These are phyloP conservation scores for Pichia sp. DNA, from an alignment of 1,139 yeast species.

Conservation along the genomic window DNA sequence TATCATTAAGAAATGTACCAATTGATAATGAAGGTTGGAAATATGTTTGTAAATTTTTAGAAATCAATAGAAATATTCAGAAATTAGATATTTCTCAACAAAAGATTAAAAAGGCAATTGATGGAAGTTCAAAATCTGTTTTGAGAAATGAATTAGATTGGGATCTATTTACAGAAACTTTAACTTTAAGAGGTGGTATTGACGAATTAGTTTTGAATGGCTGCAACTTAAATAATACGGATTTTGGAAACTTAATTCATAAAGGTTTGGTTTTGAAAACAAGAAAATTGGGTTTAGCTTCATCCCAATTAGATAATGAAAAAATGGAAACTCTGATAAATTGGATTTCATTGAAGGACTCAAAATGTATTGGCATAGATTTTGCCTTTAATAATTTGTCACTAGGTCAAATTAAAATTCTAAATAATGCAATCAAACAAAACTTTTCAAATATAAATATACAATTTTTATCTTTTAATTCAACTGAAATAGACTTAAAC, in stretches of 20 bases:
- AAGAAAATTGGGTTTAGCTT: constrained; percentile 70
- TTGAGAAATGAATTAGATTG: constrained; percentile 70
- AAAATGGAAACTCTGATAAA: constrained; percentile 52
- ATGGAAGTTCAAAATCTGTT: constrained; percentile 37
- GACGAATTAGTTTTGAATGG: constrained; percentile 84
- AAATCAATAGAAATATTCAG: constrained; percentile 48
- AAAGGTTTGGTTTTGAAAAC: constrained; percentile 51
- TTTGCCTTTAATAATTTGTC: constrained; percentile 74
- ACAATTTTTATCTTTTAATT: constrained; percentile 62
- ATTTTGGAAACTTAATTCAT: constrained; percentile 45
- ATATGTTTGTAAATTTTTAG: constrained; percentile 62
- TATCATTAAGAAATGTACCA: constrained; percentile 73
- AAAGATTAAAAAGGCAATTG: constrained; percentile 26
- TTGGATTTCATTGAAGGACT: constrained; percentile 52
- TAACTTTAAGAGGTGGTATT: constrained; percentile 59
- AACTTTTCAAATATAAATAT: constrained; percentile 33
- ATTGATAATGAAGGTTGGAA: constrained; percentile 70
- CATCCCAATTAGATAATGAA: constrained; percentile 51
- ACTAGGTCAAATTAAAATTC: constrained; percentile 36
- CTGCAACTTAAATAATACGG: constrained; percentile 51
- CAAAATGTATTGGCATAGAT: constrained; percentile 73
- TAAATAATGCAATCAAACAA: constrained; percentile 38
- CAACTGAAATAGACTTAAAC: constrained; percentile 52
- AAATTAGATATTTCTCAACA: constrained; percentile 81
- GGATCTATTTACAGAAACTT: constrained; percentile 56